phyloP scores from a whole-genome alignment of 2,329 filamentous ascomycete genomes.

The Sclerotinia minor region DNA sequence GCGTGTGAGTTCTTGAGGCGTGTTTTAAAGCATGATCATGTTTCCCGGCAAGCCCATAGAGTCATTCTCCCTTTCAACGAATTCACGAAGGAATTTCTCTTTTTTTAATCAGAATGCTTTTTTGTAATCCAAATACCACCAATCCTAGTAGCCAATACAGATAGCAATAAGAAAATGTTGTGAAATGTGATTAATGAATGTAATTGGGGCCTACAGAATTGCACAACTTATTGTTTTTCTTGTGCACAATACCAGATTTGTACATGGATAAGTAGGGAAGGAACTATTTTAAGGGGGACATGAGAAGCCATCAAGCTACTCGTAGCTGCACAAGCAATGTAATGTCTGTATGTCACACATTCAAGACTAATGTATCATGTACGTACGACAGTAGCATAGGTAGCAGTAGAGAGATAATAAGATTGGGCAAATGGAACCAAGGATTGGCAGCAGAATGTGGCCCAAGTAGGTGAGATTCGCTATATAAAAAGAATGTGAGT shows the following conservation, averaged over 20 bases:
- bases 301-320: not conserved
- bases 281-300: not conserved
- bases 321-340: not conserved
- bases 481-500: not conserved
- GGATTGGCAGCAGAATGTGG: conserved; percentile 13
- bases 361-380: conserved; percentile 3
- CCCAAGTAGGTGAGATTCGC: not conserved
- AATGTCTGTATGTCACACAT: conserved; percentile 16
- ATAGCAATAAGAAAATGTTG: conserved; percentile 10
- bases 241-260: not conserved
- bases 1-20: conserved; percentile 36
- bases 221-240: not conserved
- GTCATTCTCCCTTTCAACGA: conserved; percentile 34
- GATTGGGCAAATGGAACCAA: conserved; percentile 9
- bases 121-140: conserved; percentile 38
- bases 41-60: conserved; percentile 33
- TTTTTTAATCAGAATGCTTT: conserved; percentile 39
- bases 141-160: conserved; percentile 25
- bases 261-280: not conserved
- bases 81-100: conserved; percentile 36
- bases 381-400: not conserved
- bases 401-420: not conserved
- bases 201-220: not conserved
- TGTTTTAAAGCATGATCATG: conserved; percentile 37
- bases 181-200: not conserved